Percentiles rank a stretch among this genome's conserved stretches.
Conservation (phyloP, 176 grass and related monocot species). For the Oryza meridionalis region DNA sequence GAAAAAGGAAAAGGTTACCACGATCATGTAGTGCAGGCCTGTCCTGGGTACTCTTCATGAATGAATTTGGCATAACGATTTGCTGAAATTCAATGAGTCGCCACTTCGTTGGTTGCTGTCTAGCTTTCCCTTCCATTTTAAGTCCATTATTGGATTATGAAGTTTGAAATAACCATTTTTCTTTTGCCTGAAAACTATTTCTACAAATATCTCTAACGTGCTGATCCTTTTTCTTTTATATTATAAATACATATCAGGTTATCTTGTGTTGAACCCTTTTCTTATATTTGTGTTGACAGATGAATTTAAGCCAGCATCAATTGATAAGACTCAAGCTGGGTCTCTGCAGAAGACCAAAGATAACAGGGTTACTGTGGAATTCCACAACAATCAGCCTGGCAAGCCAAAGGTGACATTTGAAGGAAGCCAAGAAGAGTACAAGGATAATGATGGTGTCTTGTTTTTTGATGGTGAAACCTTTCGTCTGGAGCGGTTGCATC, state of each 20-base stretch:
- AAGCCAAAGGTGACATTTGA: constrained; percentile 90
- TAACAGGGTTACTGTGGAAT: constrained; percentile 93
- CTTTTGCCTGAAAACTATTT: background rate
- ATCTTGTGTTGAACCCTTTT: background rate
- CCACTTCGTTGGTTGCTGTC: background rate
- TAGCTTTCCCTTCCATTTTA: constrained; percentile 4
- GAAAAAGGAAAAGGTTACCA: constrained; percentile 7
- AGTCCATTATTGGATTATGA: background rate
- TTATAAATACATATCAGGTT: constrained; percentile 17
- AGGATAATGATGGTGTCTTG: constrained; percentile 90
- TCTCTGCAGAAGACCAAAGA: constrained; percentile 89
- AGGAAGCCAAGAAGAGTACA: constrained; percentile 92
- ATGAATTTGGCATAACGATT: background rate
- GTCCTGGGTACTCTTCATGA: background rate
- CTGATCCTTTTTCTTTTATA: constrained; percentile 21
- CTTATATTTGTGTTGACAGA: constrained; percentile 56
- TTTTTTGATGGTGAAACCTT: constrained; percentile 93
- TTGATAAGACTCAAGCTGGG: constrained; percentile 92
- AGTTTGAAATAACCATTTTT: background rate
- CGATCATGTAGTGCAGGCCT: background rate
- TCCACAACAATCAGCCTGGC: constrained; percentile 92
- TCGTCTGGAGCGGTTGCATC: constrained; percentile 81
- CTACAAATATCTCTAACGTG: constrained; percentile 18
- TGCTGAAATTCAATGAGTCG: background rate
- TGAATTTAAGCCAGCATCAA: constrained; percentile 99